Evolutionary conservation across 352 stramenopile species (phyloP), one percentile per base, ranked within the genome.

Genomic region (Blastocystis sp.): DNA sequence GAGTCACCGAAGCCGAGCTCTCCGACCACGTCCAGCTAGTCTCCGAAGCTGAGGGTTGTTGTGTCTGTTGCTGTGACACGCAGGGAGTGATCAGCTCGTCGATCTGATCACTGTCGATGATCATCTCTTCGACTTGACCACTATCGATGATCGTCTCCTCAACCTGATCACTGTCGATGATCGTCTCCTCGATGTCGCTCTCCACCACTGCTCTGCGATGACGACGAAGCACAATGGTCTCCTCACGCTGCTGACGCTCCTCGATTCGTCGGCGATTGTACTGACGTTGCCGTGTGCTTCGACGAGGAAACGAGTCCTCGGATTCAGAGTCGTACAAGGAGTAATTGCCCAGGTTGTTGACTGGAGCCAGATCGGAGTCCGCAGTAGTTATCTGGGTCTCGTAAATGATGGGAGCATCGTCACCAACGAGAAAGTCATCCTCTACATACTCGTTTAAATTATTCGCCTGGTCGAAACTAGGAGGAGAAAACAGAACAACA

Each of bases 381-480:
- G 13, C 50, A 13, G 50, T 59, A 8, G 41, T 63, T 6, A 65
- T 47, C 26, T 81, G 70, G 1, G 70, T 81, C 45, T 81, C 70
- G 55, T 81, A 81, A 18, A 62, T 54, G 24, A 81, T 81, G 50
- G 70, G 70, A 63, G 39, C 70, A 34, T 81, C 70, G 39, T 81
- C 70, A 54, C 65, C 70, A 13, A 81, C 70, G 13, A 81, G n/a
- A 64, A 81, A 81, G 1, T 54, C 70, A 43, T 81, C 70, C 26
- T 64, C 45, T 13, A 81, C 54, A 26, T 81, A 81, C 45, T 81
- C 70, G 55, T 81, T 81, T 24, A 81, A 24, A 41, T 63, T 81
- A 20, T 41, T 41, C 11, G 37, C 37, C 6, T 81, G 37, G 0
- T 20, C 34, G 2, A 55, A 78, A 39, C 66, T 78, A 70, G 24